Evolutionary conservation across 148 eudicot species (phyloP).

Genomic region (Heliamphora exappendiculata): DNA sequence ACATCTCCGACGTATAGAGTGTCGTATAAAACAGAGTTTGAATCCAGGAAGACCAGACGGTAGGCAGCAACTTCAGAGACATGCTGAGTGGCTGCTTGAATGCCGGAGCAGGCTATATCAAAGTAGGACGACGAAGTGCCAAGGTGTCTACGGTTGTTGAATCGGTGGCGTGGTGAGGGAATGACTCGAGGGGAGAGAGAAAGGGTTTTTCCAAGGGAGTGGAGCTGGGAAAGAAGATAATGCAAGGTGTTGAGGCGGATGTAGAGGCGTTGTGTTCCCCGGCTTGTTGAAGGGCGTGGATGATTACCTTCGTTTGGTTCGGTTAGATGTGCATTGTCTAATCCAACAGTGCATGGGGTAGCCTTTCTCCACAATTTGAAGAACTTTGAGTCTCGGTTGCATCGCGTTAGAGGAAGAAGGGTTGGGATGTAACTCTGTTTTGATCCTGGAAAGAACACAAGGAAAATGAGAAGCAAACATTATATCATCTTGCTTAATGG

Average conservation of each 20-base stretch:
- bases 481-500: background rate
- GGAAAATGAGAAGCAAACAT: background rate
- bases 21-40: constrained; percentile 64
- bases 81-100: constrained; percentile 51
- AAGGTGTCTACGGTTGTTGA: constrained; percentile 25
- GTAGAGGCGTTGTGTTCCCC: constrained; percentile 91
- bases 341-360: constrained; percentile 43
- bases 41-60: constrained; percentile 71
- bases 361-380: constrained; percentile 64
- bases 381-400: constrained; percentile 63
- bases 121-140: constrained; percentile 49
- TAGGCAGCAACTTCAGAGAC: constrained; percentile 83
- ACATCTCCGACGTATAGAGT: constrained; percentile 48
- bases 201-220: constrained; percentile 65
- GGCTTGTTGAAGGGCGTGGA: constrained; percentile 83
- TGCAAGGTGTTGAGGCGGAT: constrained; percentile 89
- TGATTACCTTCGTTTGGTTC: constrained; percentile 43
- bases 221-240: constrained; percentile 60
- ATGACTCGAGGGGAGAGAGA: constrained; percentile 45
- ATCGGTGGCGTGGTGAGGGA: constrained; percentile 30
- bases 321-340: constrained; percentile 28
- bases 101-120: constrained; percentile 38
- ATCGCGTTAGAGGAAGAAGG: constrained; percentile 88
- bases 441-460: constrained; percentile 44
- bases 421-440: constrained; percentile 87